phyloP scores from a whole-genome alignment of 1,284 basidiomycete genomes.

The Naganishia cerealis region DNA sequence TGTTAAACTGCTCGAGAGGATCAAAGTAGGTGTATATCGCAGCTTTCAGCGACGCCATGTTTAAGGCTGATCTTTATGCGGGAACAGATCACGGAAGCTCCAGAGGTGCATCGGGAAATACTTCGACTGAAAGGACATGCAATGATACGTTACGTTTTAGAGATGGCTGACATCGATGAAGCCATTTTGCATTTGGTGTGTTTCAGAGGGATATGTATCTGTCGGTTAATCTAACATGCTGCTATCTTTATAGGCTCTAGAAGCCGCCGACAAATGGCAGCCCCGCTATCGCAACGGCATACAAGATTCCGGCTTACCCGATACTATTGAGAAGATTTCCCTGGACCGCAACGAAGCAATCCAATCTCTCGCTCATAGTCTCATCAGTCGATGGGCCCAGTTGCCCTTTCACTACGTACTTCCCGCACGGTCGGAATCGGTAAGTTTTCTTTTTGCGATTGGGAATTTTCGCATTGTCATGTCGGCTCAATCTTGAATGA shows the following conservation, averaged over 20 bases:
- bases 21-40: conserved; percentile 62
- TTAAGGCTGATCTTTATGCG: background rate
- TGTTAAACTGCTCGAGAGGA: conserved; percentile 77
- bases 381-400: background rate
- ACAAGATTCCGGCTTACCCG: background rate
- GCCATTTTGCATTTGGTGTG: conserved; percentile 41
- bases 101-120: conserved; percentile 73
- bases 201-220: conserved; percentile 9
- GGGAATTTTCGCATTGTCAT: background rate
- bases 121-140: conserved; percentile 88
- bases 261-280: conserved; percentile 8
- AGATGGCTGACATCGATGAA: conserved; percentile 34
- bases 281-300: conserved; percentile 2
- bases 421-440: background rate
- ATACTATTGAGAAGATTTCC: background rate
- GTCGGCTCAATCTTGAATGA: background rate
- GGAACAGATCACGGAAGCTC: conserved; percentile 81
- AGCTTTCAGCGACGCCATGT: background rate
- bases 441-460: background rate
- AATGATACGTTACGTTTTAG: background rate
- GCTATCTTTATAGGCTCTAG: background rate
- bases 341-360: background rate
- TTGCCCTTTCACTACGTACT: conserved; percentile 3
- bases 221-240: background rate
- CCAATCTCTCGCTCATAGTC: background rate